Base-by-base conservation (phyloP, 2,329 filamentous ascomycete species). In the Daldinia eschscholtzii region DNA sequence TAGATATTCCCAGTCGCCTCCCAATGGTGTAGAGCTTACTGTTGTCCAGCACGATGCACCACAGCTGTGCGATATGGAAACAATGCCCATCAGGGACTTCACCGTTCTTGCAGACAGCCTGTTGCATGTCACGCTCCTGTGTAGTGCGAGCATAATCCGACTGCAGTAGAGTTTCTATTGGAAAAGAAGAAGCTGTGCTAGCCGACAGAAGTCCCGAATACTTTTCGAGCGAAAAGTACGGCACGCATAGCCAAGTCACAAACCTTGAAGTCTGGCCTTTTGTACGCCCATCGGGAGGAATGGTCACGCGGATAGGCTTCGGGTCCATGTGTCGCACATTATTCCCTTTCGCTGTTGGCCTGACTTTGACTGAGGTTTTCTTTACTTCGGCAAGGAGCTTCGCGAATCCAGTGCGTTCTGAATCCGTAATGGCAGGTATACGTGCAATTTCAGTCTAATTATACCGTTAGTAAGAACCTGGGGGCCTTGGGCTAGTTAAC, bases 211-310 rank as follows among this genome's bases (percentile, higher is more conserved):
- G 64, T 10, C 61, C 82, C 10, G 65, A 69, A 48, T 74, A 73
- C 23, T 69, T 78, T 57, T 83, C 79, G 0, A 86, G 77, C 1
- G 79, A 79, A 68, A 86, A 85, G 67, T 85, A 86, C 0, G 84
- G 84, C 13, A 85, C 74, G 33, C 81, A 84, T 2, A 84, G 70
- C 83, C 83, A 85, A 20, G 77, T 79, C 0, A 77, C 77, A 1
- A 70, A 65, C 15, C 72, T 72, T 10, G 65, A 65, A 1, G 57
- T 70, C 57, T 59, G 71, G 6, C 56, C 67, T 53, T 67, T 76
- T 68, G 65, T n/a, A 12, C 67, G 61, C 13, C 67, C 70, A 15
- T 76, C 71, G 0, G 61, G 59, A 1, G 73, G 67, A 3, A 83
- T 75, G 3, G 76, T 65, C 5, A 81, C 71, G n/a, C 83, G 78